These are phyloP conservation scores for Cercospora sesami DNA, from an alignment of 2,329 filamentous ascomycete species.

Conservation along the genomic window DNA sequence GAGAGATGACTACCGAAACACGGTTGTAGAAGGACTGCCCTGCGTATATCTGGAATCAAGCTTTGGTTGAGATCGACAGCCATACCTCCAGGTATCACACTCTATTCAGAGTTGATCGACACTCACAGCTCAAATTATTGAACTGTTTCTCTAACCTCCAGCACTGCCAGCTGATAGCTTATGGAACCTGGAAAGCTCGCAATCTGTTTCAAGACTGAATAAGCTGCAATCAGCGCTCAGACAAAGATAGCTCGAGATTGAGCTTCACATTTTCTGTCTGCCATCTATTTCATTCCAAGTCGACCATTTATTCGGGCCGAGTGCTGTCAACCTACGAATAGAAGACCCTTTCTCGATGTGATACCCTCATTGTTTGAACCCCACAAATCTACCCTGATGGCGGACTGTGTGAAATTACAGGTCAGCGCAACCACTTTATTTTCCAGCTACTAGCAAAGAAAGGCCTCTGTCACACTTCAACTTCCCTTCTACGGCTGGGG, in stretches of 20 bases:
- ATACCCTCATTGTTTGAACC: background rate
- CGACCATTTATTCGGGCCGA: background rate
- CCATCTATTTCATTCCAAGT: background rate
- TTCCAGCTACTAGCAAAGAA: background rate
- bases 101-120: background rate
- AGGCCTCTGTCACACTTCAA: background rate
- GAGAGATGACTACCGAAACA: background rate
- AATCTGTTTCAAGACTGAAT: background rate
- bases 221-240: background rate
- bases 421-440: background rate
- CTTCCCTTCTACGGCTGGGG: background rate
- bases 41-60: slow-evolving; percentile 7
- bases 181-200: background rate
- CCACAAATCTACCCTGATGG: background rate
- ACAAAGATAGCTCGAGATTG: background rate
- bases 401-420: background rate
- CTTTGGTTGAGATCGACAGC: slow-evolving; percentile 14
- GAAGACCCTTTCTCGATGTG: background rate
- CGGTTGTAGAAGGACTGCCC: background rate
- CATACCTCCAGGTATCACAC: background rate
- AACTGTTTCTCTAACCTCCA: background rate
- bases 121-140: background rate
- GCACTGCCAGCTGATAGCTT: background rate
- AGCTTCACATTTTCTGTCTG: background rate
- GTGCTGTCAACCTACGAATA: background rate